Conservation (phyloP, 225 moss, liverwort and hornwort genomes). For the Polytrichum commune region DNA sequence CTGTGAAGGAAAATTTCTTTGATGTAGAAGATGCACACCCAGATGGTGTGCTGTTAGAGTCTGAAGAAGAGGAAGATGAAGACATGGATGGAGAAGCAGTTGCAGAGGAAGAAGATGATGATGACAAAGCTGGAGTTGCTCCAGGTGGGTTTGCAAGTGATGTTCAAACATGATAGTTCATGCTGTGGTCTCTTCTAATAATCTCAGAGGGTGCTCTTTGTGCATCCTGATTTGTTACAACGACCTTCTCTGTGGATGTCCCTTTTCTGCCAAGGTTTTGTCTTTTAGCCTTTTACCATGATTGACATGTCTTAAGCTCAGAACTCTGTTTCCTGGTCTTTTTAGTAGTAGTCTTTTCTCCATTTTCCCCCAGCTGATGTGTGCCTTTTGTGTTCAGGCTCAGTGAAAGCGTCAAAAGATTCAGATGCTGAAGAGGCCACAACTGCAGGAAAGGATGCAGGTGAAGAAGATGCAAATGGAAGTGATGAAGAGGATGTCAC, state of each 20-base stretch:
- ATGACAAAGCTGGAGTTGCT: constrained; percentile 20
- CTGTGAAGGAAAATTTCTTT: constrained; percentile 94
- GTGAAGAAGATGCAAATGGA: constrained; percentile 26
- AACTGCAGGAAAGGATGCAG: constrained; percentile 12
- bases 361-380: constrained; percentile 3
- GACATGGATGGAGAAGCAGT: constrained; percentile 28
- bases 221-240: too few species aligned
- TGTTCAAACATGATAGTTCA: too few species aligned
- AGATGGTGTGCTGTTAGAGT: constrained; percentile 32
- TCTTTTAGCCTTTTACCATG: too few species aligned
- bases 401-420: constrained; percentile 16
- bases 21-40: constrained; percentile 72
- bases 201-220: too few species aligned
- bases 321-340: background rate
- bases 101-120: constrained; percentile 36
- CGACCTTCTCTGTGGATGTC: background rate
- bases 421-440: constrained; percentile 5
- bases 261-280: too few species aligned
- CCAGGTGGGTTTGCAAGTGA: constrained; percentile 26
- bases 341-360: too few species aligned
- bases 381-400: constrained; percentile 8
- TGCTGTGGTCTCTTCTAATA: too few species aligned
- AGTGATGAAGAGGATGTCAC: constrained; percentile 67
- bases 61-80: constrained; percentile 26
- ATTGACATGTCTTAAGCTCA: too few species aligned